phyloP scores from a whole-genome alignment of 495 filamentous ascomycete species.

The Amphirosellinia nigrospora region DNA sequence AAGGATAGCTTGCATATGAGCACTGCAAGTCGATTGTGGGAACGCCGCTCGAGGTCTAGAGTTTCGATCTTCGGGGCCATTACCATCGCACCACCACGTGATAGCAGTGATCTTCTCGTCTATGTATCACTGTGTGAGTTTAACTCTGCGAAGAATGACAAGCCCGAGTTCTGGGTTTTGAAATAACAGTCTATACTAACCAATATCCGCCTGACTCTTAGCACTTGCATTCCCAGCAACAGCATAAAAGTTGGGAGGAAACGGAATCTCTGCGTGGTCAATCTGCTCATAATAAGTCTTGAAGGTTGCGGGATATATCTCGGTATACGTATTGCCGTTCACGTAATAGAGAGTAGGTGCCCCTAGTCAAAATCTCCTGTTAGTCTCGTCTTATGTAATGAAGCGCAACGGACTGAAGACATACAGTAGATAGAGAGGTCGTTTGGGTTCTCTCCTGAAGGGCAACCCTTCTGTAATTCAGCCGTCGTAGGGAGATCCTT shows the following conservation, averaged over 20 bases:
- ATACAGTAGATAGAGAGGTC: constrained; percentile 44
- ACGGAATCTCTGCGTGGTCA: constrained; percentile 83
- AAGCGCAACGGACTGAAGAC: constrained; percentile 9
- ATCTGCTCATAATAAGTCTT: constrained; percentile 69
- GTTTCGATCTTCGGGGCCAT: constrained; percentile 44
- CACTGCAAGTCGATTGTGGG: constrained; percentile 41
- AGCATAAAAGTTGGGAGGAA: constrained; percentile 57
- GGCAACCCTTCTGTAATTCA: constrained; percentile 42
- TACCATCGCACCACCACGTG: constrained; percentile 49
- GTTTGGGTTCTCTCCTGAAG: constrained; percentile 47
- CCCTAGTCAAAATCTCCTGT: constrained; percentile 32
- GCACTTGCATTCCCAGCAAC: constrained; percentile 45
- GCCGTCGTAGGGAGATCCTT: constrained; percentile 44
- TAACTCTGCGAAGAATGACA: background rate
- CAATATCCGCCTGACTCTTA: constrained; percentile 37
- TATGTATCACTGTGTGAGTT: background rate
- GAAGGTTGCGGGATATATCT: constrained; percentile 48
- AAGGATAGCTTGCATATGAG: constrained; percentile 44
- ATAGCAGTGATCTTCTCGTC: constrained; percentile 43
- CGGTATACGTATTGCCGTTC: constrained; percentile 45
- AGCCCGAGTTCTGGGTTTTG: background rate
- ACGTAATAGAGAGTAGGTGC: constrained; percentile 48
- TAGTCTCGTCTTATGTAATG: background rate
- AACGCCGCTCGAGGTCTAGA: constrained; percentile 40
- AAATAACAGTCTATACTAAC: background rate